Evolutionary conservation across 1,284 basidiomycete genomes (phyloP).

Genomic region (Coniophora puteana): DNA sequence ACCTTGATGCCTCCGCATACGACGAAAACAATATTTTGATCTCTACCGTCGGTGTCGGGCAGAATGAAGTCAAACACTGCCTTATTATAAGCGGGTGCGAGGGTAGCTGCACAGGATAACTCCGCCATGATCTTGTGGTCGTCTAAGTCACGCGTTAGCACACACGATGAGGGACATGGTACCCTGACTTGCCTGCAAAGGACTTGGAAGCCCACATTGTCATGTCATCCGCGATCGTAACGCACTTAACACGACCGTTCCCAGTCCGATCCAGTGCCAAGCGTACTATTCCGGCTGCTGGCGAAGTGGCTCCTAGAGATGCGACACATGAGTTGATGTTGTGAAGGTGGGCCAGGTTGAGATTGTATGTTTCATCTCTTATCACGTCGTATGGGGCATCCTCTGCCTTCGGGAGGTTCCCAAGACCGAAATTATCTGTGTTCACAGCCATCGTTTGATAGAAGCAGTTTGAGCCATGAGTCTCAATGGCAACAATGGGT

Average conservation of each 20-base stretch:
- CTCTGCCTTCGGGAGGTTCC: conserved; percentile 16
- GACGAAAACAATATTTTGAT: conserved; percentile 25
- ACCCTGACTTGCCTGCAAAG: conserved; percentile 50
- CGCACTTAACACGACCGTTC: conserved; percentile 47
- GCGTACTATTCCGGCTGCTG: conserved; percentile 54
- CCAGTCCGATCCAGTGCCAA: conserved; percentile 59
- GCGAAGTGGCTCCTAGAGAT: conserved; percentile 66
- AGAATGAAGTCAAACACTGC: too few relatives aligned
- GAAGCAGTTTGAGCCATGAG: conserved; percentile 69
- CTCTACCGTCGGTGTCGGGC: too few relatives aligned
- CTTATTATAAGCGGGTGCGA: conserved; percentile 65
- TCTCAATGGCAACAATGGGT: conserved; percentile 61
- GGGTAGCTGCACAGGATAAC: conserved; percentile 65
- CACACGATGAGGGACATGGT: neutral
- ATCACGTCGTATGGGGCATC: conserved; percentile 28
- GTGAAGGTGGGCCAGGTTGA: conserved; percentile 53
- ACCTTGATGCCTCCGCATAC: conserved; percentile 47
- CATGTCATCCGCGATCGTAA: conserved; percentile 63
- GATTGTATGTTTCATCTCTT: conserved; percentile 33
- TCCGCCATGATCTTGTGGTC: conserved; percentile 74
- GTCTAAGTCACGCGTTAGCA: conserved; percentile 36
- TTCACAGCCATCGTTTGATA: conserved; percentile 67
- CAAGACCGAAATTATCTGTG: conserved; percentile 35
- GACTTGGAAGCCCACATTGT: conserved; percentile 53
- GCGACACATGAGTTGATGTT: conserved; percentile 60